These are phyloP conservation scores for Mrakia frigida DNA, from an alignment of 768 basidiomycete genomes.

Conservation along the genomic window DNA sequence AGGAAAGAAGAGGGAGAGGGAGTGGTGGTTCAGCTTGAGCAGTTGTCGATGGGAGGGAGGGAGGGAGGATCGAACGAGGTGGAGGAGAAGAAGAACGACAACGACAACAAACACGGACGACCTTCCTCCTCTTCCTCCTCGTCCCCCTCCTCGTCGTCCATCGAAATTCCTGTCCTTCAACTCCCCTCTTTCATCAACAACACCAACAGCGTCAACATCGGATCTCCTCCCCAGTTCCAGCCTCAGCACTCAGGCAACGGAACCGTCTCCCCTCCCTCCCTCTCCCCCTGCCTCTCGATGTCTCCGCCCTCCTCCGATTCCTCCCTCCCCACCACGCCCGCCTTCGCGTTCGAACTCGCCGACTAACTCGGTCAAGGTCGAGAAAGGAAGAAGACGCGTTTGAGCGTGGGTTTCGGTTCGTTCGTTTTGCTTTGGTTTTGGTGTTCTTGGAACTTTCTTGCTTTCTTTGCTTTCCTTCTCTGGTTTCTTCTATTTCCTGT, in stretches of 20 bases:
- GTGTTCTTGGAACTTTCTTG: background rate
- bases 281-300: background rate
- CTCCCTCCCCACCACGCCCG: background rate
- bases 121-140: too few species aligned
- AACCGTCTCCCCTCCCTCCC: background rate
- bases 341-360: background rate
- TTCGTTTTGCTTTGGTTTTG: background rate
- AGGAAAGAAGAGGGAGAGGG: too few species aligned
- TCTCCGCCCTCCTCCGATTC: background rate
- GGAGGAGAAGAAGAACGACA: too few species aligned
- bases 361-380: background rate
- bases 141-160: too few species aligned
- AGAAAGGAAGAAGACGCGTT: background rate
- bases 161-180: too few species aligned
- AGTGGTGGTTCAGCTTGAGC: too few species aligned
- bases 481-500: too few species aligned
- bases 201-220: background rate
- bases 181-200: too few species aligned
- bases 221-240: background rate
- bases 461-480: background rate
- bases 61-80: too few species aligned
- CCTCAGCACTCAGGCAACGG: too few species aligned
- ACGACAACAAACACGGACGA: too few species aligned
- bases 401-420: background rate
- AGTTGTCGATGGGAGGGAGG: too few species aligned